These are phyloP conservation scores for Chlamydomonas applanata DNA, from an alignment of 139 green algal genomes.

Conservation along the genomic window DNA sequence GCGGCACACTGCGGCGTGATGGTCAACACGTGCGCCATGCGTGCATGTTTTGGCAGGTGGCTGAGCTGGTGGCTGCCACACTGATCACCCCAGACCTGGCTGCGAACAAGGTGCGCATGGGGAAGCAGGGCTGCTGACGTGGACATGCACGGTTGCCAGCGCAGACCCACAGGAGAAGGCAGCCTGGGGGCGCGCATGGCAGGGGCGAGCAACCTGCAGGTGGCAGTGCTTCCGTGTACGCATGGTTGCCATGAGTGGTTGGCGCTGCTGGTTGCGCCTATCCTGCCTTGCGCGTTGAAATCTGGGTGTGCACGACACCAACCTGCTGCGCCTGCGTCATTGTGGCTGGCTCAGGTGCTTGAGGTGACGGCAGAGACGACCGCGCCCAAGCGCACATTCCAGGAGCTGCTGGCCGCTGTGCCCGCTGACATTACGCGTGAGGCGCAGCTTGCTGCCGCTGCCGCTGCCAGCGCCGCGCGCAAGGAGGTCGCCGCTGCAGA, in stretches of 20 bases:
- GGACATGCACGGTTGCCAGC: too few relatives aligned
- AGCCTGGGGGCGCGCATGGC: too few relatives aligned
- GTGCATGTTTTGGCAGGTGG: constrained; percentile 69
- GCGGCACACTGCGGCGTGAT: too few relatives aligned
- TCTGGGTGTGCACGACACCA: too few relatives aligned
- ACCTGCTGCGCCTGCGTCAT: constrained; percentile 1
- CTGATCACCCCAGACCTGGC: constrained; percentile 52
- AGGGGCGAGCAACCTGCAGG: too few relatives aligned
- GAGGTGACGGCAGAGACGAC: constrained; percentile 79
- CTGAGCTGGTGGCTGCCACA: constrained; percentile 75
- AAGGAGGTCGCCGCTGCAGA: not conserved
- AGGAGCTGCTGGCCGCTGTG: constrained; percentile 43
- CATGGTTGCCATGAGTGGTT: too few relatives aligned
- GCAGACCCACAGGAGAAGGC: too few relatives aligned
- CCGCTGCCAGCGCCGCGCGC: not conserved
- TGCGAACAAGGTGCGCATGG: constrained; percentile 73
- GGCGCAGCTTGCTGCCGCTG: not conserved
- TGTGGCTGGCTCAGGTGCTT: constrained; percentile 42
- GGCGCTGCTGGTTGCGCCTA: too few relatives aligned
- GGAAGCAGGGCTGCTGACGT: too few relatives aligned
- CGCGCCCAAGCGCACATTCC: constrained; percentile 35
- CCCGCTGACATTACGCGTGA: constrained; percentile 2
- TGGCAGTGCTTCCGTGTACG: too few relatives aligned
- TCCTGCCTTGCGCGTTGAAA: too few relatives aligned
- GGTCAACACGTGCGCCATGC: too few relatives aligned